Conservation (phyloP, 1,139 yeast species). For the Candida labiduridarum region DNA sequence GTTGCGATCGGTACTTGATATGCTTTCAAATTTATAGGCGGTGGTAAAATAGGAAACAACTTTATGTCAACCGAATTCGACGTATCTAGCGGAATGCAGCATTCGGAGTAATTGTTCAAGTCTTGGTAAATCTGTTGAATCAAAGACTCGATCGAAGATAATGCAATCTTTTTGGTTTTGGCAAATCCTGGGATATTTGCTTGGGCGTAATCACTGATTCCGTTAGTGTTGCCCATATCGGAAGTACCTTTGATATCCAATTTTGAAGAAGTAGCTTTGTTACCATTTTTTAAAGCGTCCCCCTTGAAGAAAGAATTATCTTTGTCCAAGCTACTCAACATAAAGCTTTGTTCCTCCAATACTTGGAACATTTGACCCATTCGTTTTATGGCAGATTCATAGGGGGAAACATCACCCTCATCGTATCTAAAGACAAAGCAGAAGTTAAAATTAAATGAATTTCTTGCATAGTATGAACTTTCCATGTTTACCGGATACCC, state of each 20-base stretch:
- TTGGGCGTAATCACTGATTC: constrained; percentile 8
- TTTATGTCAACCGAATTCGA: constrained; percentile 92
- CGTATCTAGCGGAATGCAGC: constrained; percentile 89
- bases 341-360: constrained; percentile 83
- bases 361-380: constrained; percentile 89
- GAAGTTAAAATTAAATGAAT: constrained; percentile 89
- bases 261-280: background rate
- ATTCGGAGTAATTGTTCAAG: constrained; percentile 90
- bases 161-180: constrained; percentile 43
- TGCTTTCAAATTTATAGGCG: constrained; percentile 75
- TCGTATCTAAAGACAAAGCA: constrained; percentile 88
- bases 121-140: constrained; percentile 91
- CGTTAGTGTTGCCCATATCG: background rate
- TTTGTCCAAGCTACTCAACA: constrained; percentile 59
- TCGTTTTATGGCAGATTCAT: constrained; percentile 81
- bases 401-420: constrained; percentile 73
- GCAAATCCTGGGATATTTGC: constrained; percentile 43
- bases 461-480: constrained; percentile 77
- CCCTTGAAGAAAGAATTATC: constrained; percentile 38
- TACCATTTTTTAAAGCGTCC: constrained; percentile 2
- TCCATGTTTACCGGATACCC: constrained; percentile 92
- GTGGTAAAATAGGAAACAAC: constrained; percentile 81
- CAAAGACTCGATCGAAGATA: constrained; percentile 72
- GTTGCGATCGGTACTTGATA: constrained; percentile 89
- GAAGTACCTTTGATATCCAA: background rate